Percentiles rank a stretch among this genome's conserved stretches.
These are phyloP conservation scores for Kwoniella europaea DNA, from an alignment of 768 basidiomycete genomes.

Conservation along the genomic window DNA sequence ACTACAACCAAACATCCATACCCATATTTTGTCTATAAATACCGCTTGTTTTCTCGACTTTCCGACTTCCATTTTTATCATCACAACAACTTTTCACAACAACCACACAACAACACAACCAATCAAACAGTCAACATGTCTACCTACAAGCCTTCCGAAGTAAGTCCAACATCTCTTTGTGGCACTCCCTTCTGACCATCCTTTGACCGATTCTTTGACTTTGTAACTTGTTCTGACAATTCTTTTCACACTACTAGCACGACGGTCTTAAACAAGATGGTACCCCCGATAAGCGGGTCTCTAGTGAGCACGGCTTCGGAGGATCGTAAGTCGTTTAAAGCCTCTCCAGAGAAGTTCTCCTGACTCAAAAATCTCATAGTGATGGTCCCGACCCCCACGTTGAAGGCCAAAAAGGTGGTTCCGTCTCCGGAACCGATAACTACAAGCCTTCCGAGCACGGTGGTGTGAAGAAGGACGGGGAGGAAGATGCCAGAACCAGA, in stretches of 20 bases:
- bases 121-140: slow-evolving; percentile 47
- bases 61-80: slow-evolving; percentile 6
- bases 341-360: not conserved
- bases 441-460: slow-evolving; percentile 59
- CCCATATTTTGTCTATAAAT: slow-evolving; percentile 23
- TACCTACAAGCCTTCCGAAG: slow-evolving; percentile 60
- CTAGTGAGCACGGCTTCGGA: slow-evolving; percentile 61
- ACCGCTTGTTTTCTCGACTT: slow-evolving; percentile 13
- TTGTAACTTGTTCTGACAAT: not conserved
- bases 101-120: slow-evolving; percentile 7
- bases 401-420: slow-evolving; percentile 56
- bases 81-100: slow-evolving; percentile 14
- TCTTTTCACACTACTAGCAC: slow-evolving; percentile 34
- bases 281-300: slow-evolving; percentile 59
- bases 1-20: not conserved
- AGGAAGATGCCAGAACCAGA: slow-evolving; percentile 52
- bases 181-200: not conserved
- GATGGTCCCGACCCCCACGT: slow-evolving; percentile 58
- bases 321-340: slow-evolving; percentile 29
- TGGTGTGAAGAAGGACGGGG: slow-evolving; percentile 56
- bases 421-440: slow-evolving; percentile 24
- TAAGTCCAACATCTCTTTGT: slow-evolving; percentile 20
- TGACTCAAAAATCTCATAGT: slow-evolving; percentile 21
- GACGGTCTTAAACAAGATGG: slow-evolving; percentile 58
- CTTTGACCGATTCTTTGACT: not conserved